Evolutionary conservation across 2,329 filamentous ascomycete genomes (phyloP).

Genomic region (Aschersonia sp.): DNA sequence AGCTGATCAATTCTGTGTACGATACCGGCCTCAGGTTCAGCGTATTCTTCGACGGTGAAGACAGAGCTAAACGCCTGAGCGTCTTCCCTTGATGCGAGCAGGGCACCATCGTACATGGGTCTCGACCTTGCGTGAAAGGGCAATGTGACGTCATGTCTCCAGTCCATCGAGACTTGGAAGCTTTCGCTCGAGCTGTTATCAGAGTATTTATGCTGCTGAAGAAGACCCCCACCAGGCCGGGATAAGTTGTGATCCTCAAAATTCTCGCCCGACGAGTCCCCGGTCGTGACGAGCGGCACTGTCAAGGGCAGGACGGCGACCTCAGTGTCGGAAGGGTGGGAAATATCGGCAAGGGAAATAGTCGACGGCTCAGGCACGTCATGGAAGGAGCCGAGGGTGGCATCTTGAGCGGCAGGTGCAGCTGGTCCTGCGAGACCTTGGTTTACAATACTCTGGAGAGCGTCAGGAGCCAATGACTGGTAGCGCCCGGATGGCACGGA

Average conservation of each 20-base stretch:
- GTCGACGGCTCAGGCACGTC: slow-evolving; percentile 13
- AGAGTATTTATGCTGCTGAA: slow-evolving; percentile 6
- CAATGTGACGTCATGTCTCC: slow-evolving; percentile 38
- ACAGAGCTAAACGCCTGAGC: slow-evolving; percentile 29
- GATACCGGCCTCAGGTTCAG: slow-evolving; percentile 22
- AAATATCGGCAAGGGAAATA: slow-evolving; percentile 24
- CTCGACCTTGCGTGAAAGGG: slow-evolving; percentile 39
- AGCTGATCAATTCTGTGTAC: slow-evolving; percentile 34
- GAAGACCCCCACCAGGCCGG: no score
- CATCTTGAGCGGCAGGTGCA: slow-evolving; percentile 6
- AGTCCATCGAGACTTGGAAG: slow-evolving; percentile 2
- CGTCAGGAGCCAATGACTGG: slow-evolving; percentile 8
- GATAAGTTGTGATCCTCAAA: no score
- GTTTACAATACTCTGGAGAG: slow-evolving; percentile 9
- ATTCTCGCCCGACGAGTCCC: no score
- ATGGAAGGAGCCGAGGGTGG: slow-evolving; percentile 8
- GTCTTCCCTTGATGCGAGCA: slow-evolving; percentile 26
- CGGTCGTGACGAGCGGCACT: no score
- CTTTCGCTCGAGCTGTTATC: slow-evolving; percentile 8
- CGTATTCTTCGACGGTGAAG: slow-evolving; percentile 24
- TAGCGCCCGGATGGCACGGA: slow-evolving; percentile 3
- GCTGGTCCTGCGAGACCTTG: slow-evolving; percentile 7
- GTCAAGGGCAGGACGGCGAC: slow-evolving; percentile 8
- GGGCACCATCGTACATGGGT: slow-evolving; percentile 34
- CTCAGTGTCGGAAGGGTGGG: slow-evolving; percentile 11